These are phyloP conservation scores for Vanrija humicola DNA, from an alignment of 1,284 basidiomycete species.

Conservation along the genomic window DNA sequence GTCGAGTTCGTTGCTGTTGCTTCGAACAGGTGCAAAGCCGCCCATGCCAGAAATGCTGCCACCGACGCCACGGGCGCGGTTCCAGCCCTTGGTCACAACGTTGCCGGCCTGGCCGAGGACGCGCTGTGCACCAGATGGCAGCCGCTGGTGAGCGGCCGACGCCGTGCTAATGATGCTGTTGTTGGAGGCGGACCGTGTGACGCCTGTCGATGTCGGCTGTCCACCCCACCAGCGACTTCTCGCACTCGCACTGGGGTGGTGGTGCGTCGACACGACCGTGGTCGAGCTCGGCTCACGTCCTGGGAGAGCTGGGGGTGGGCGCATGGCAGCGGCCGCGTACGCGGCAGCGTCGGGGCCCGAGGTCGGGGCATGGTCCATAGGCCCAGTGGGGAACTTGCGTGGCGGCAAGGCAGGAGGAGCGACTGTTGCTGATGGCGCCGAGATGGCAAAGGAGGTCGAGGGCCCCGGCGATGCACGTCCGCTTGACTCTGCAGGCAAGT, in stretches of 20 bases:
- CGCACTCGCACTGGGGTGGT: slow-evolving; percentile 31
- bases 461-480: slow-evolving; percentile 18
- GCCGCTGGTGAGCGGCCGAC: slow-evolving; percentile 21
- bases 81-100: slow-evolving; percentile 42
- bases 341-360: slow-evolving; percentile 13
- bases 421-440: not conserved
- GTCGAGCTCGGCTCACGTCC: slow-evolving; percentile 17
- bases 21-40: slow-evolving; percentile 2
- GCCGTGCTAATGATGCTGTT: slow-evolving; percentile 26
- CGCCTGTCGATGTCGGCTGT: slow-evolving; percentile 10
- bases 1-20: slow-evolving; percentile 1
- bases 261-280: slow-evolving; percentile 17
- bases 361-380: slow-evolving; percentile 19
- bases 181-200: slow-evolving; percentile 35
- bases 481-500: slow-evolving; percentile 15
- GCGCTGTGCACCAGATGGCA: slow-evolving; percentile 34
- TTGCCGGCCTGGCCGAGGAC: slow-evolving; percentile 40
- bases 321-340: slow-evolving; percentile 16
- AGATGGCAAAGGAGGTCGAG: slow-evolving; percentile 2
- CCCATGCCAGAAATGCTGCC: slow-evolving; percentile 30
- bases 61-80: slow-evolving; percentile 38
- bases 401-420: slow-evolving; percentile 35
- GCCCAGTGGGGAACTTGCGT: slow-evolving; percentile 20
- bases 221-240: slow-evolving; percentile 28
- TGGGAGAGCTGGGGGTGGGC: slow-evolving; percentile 24